A percentile compares a stretch with the other conserved stretches of the same genome.
These are phyloP conservation scores for Talaromyces sp. DNA, from an alignment of 2,329 filamentous ascomycete genomes.

Conservation along the genomic window DNA sequence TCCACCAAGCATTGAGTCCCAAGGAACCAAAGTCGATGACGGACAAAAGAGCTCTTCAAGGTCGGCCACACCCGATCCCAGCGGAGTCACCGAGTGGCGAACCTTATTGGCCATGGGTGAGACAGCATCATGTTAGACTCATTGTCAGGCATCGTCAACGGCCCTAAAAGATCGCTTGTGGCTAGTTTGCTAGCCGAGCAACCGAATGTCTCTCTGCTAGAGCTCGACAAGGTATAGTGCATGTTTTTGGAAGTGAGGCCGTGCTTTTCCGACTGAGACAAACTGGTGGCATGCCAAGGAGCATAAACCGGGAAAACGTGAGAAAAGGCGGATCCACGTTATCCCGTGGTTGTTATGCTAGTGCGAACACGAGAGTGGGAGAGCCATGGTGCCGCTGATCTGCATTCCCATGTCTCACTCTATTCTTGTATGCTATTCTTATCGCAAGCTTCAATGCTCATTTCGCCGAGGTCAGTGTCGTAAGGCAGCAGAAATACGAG, in stretches of 20 bases:
- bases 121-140: slow-evolving; percentile 2
- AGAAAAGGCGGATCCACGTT: neutral
- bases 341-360: neutral
- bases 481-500: neutral
- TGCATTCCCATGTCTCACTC: slow-evolving; percentile 8
- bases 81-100: slow-evolving; percentile 1
- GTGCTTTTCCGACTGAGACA: slow-evolving; percentile 2
- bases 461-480: neutral
- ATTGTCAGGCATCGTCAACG: neutral
- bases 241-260: neutral
- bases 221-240: neutral
- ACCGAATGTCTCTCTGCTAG: neutral
- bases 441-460: neutral
- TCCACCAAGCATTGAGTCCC: neutral
- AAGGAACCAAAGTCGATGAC: slow-evolving; percentile 6
- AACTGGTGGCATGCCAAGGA: neutral
- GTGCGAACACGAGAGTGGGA: neutral
- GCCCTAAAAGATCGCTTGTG: neutral
- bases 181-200: neutral
- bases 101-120: slow-evolving; percentile 5
- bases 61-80: slow-evolving; percentile 3
- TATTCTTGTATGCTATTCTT: slow-evolving; percentile 11
- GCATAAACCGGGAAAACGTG: neutral
- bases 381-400: slow-evolving; percentile 2
- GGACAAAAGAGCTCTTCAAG: neutral